Evolutionary conservation across 495 filamentous ascomycete species (phyloP), one percentile per base, ranked within the genome.

Genomic region (Neurospora sp.): DNA sequence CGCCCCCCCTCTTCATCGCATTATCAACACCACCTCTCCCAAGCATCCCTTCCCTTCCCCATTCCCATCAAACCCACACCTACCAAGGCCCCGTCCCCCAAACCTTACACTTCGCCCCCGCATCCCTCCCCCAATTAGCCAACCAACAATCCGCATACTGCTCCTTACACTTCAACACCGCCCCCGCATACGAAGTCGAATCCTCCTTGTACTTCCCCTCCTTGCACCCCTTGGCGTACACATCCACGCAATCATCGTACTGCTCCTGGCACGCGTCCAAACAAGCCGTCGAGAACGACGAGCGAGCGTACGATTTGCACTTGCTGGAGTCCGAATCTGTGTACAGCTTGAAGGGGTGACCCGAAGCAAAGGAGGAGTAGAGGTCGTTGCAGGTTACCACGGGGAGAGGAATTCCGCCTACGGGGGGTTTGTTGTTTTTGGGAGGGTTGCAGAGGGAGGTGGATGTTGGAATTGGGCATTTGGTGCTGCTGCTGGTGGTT

Each of bases 371-470:
- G 41, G 71, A 62, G 0, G 74, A 18, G 35, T 70, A 44, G 18
- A 85, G 70, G 72, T 87, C 84, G 80, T 87, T 87, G 82, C 86
- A 87, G 18, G 84, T 87, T 9, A 87, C 79, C 60, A 84, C 76
- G 35, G 85, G 86, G 8, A 86, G 78, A 10, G 76, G 78, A 41
- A 87, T 87, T 71, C 78, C 80, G 72, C 84, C 86, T n/a, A 86
- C 83, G n/a, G 85, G 85, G 35, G 80, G 77, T 39, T 71, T 39
- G 9, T 66, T 60, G 80, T 81, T 84, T 66, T 79, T 74, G 35
- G 83, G 83, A 73, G 86, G 84, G 14, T 49, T 76, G 80, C 85
- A 87, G 72, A 87, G 83, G 77, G 82, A 83, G 62, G 82, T 83
- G 7, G 82, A 78, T 0, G 84, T 80, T 16, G 85, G 84, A 70